phyloP scores from a whole-genome alignment of 768 basidiomycete species.

The Amanita molliuscula region DNA sequence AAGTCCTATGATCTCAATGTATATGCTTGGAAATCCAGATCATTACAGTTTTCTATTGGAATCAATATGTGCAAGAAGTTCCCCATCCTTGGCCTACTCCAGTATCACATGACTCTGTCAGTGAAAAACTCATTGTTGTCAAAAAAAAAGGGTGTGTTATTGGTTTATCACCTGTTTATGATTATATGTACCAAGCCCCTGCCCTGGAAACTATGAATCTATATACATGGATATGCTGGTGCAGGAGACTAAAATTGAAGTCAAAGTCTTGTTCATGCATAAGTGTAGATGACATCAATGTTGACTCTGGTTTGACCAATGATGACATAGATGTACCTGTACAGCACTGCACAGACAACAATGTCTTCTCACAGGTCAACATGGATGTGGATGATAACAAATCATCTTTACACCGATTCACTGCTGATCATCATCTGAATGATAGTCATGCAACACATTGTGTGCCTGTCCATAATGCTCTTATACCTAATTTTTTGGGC shows the following conservation, averaged over 20 bases:
- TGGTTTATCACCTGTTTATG: slow-evolving; percentile 13
- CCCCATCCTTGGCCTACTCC: slow-evolving; percentile 1
- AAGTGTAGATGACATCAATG: too few species aligned
- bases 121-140: slow-evolving; percentile 2
- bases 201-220: slow-evolving; percentile 13
- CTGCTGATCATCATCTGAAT: background rate
- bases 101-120: background rate
- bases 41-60: slow-evolving; percentile 23
- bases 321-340: too few species aligned
- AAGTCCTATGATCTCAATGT: slow-evolving; percentile 16
- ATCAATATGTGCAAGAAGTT: slow-evolving; percentile 4
- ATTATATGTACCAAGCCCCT: slow-evolving; percentile 15
- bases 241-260: background rate
- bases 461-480: background rate
- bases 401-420: too few species aligned
- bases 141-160: slow-evolving; percentile 12
- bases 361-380: too few species aligned
- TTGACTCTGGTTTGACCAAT: too few species aligned
- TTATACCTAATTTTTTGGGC: slow-evolving; percentile 19
- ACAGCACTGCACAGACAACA: too few species aligned
- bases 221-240: slow-evolving; percentile 17
- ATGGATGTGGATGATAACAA: too few species aligned
- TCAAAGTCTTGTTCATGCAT: background rate
- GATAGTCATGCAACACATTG: background rate
- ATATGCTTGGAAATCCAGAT: slow-evolving; percentile 18